Conservation (phyloP, 2,329 filamentous ascomycete species). For the Alternaria tenuissima region DNA sequence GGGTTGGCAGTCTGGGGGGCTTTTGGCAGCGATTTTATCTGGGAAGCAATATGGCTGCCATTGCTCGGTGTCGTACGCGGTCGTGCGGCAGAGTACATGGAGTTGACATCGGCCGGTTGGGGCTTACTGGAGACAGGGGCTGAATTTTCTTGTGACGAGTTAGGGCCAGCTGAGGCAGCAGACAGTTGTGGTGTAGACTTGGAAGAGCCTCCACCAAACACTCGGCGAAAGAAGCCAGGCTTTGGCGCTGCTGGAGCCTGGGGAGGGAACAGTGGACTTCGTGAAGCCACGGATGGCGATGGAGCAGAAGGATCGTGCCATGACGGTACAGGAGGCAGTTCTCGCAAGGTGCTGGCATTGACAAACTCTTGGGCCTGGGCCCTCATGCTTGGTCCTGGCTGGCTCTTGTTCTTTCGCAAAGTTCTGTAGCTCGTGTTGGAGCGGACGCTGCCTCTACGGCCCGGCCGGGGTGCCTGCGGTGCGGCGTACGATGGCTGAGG, state of each 20-base stretch:
- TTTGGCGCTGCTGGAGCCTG: constrained; percentile 63
- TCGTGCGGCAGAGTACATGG: constrained; percentile 42
- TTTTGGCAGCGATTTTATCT: constrained; percentile 55
- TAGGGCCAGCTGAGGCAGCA: constrained; percentile 25
- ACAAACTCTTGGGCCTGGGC: constrained; percentile 59
- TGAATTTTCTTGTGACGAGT: constrained; percentile 25
- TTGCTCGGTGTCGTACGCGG: constrained; percentile 52
- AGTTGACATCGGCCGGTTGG: constrained; percentile 38
- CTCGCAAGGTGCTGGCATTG: constrained; percentile 54
- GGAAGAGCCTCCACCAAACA: constrained; percentile 76
- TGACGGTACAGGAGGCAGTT: constrained; percentile 55
- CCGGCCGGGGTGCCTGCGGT: constrained; percentile 53
- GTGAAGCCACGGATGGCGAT: constrained; percentile 61
- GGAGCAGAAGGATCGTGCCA: constrained; percentile 61
- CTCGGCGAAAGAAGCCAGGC: constrained; percentile 89
- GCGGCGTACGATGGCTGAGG: constrained; percentile 50
- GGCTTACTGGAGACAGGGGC: constrained; percentile 29
- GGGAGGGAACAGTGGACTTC: constrained; percentile 56
- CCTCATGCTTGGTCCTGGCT: constrained; percentile 53
- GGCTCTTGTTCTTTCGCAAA: constrained; percentile 54
- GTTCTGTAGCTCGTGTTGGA: constrained; percentile 62
- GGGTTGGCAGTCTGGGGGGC: constrained; percentile 37
- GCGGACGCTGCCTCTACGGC: constrained; percentile 66
- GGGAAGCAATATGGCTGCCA: constrained; percentile 56
- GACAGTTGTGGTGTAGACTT: constrained; percentile 57